Evolutionary conservation across 768 basidiomycete genomes (phyloP).

Genomic region (Artomyces pyxidatus): DNA sequence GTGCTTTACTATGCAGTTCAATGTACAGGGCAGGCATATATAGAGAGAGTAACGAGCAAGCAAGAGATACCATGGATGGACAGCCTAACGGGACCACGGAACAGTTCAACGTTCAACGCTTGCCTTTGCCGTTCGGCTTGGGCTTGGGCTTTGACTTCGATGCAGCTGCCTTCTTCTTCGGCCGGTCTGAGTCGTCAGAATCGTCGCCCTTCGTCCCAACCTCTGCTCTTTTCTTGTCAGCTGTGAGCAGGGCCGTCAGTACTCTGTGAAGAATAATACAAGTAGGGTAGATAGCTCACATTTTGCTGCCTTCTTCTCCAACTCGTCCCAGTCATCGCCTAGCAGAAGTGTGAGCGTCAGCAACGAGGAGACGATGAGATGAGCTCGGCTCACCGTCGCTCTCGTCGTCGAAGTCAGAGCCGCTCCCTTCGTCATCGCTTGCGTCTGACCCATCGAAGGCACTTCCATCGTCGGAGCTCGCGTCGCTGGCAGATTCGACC

Average conservation of each 20-base stretch:
- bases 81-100: not conserved
- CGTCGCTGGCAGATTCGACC: constrained; percentile 32
- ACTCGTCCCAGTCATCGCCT: constrained; percentile 95
- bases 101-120: constrained; percentile 7
- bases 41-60: constrained; percentile 3
- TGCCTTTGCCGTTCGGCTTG: constrained; percentile 22
- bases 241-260: constrained; percentile 18
- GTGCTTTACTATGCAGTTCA: constrained; percentile 9
- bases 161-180: constrained; percentile 30
- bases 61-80: not conserved
- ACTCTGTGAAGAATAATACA: not conserved
- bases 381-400: constrained; percentile 43
- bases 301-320: constrained; percentile 87
- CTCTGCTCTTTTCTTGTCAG: constrained; percentile 38
- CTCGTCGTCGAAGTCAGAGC: constrained; percentile 54
- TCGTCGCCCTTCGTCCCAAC: constrained; percentile 20
- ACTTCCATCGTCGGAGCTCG: constrained; percentile 33
- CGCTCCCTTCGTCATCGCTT: constrained; percentile 53
- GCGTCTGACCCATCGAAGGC: constrained; percentile 46
- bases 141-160: constrained; percentile 22
- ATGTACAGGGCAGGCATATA: too few species aligned
- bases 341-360: constrained; percentile 3
- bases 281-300: constrained; percentile 35
- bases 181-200: constrained; percentile 33
- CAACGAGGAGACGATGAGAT: constrained; percentile 5